These are phyloP conservation scores for Annulohypoxylon maeteangense DNA, from an alignment of 495 filamentous ascomycete species.

Conservation along the genomic window DNA sequence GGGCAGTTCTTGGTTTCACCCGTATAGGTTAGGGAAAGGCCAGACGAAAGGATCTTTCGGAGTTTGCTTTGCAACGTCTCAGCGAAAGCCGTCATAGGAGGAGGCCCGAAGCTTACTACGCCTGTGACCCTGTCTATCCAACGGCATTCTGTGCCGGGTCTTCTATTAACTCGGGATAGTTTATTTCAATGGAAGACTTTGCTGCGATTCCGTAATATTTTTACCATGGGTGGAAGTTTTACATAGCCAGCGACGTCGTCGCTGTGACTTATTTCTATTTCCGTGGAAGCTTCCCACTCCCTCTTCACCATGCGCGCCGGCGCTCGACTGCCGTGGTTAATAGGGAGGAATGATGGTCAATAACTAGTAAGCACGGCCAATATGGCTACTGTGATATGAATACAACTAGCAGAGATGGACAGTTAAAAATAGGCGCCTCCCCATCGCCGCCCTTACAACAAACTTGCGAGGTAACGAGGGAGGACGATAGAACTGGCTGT, in stretches of 20 bases:
- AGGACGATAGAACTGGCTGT: background rate
- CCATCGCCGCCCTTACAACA: background rate
- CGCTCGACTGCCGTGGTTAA: background rate
- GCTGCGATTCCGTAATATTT: background rate
- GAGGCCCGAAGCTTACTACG: conserved; percentile 36
- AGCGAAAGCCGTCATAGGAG: conserved; percentile 17
- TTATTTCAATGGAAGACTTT: conserved; percentile 3
- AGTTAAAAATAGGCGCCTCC: background rate
- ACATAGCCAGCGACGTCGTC: background rate
- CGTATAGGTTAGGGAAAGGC: background rate
- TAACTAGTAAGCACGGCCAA: conserved; percentile 3
- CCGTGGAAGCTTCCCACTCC: background rate
- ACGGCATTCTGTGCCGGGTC: background rate
- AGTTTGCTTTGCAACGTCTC: conserved; percentile 14
- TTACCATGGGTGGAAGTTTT: background rate
- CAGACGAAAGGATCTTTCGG: conserved; percentile 4
- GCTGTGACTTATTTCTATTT: background rate
- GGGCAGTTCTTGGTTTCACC: conserved; percentile 14
- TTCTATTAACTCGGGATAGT: background rate
- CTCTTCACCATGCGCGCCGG: background rate
- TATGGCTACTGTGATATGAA: conserved; percentile 3
- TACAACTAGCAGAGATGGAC: background rate
- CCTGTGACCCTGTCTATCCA: conserved; percentile 10
- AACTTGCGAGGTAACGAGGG: too few species aligned
- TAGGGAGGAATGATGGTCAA: background rate